phyloP scores from a whole-genome alignment of 352 stramenopile species.

The Phytopythium kandeliae region DNA sequence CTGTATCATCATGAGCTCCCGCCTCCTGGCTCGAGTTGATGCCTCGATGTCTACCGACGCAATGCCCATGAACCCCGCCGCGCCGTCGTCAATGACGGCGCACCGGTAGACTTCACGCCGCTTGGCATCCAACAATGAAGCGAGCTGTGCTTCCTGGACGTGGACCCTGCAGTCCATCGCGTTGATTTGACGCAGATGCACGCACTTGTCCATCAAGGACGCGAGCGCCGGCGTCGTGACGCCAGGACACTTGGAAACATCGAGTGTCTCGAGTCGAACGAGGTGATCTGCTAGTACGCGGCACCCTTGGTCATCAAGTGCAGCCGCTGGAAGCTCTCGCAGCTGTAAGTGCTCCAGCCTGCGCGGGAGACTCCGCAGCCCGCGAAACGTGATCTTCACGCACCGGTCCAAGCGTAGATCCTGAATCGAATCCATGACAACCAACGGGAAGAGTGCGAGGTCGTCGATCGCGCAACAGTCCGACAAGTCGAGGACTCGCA shows the following conservation, averaged over 20 bases:
- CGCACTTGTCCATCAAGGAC: conserved; percentile 27
- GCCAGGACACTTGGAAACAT: conserved; percentile 27
- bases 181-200: conserved; percentile 45
- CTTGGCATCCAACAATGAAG: conserved; percentile 12
- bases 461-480: conserved; percentile 48
- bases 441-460: conserved; percentile 50
- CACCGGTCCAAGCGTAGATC: conserved; percentile 43
- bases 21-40: conserved; percentile 24
- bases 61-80: conserved; percentile 35
- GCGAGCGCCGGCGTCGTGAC: conserved; percentile 20
- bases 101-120: conserved; percentile 38
- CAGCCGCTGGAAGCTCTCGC: conserved; percentile 13
- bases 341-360: conserved; percentile 36
- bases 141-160: conserved; percentile 17
- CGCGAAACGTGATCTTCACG: conserved; percentile 19
- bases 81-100: conserved; percentile 46
- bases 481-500: conserved; percentile 51
- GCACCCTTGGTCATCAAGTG: conserved; percentile 29
- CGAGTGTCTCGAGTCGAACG: conserved; percentile 31
- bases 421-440: conserved; percentile 51
- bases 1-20: conserved; percentile 20
- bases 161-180: conserved; percentile 30
- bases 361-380: conserved; percentile 37
- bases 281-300: conserved; percentile 20
- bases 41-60: conserved; percentile 26